These are phyloP conservation scores for Torulaspora indica DNA, from an alignment of 805 yeast species.

Conservation along the genomic window DNA sequence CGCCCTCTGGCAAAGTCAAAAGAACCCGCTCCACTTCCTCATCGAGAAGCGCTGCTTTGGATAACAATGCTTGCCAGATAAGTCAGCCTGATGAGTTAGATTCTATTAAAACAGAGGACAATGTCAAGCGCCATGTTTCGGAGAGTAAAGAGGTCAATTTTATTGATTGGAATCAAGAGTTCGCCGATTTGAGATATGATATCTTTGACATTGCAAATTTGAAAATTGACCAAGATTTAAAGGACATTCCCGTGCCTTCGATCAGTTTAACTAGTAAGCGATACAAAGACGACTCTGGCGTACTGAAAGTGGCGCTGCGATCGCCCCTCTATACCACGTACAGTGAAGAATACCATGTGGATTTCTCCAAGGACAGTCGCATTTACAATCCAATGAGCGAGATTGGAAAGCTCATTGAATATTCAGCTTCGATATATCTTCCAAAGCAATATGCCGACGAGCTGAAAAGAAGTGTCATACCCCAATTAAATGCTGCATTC, in stretches of 20 bases:
- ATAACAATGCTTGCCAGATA: background rate
- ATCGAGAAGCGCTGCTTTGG: background rate
- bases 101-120: background rate
- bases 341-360: conserved; percentile 27
- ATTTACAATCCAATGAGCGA: conserved; percentile 34
- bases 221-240: conserved; percentile 1
- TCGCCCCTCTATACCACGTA: conserved; percentile 24
- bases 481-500: conserved; percentile 25
- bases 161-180: conserved; percentile 15
- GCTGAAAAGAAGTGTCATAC: conserved; percentile 16
- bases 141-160: conserved; percentile 9
- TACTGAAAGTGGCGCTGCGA: conserved; percentile 17
- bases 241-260: conserved; percentile 14
- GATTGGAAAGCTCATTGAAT: conserved; percentile 33
- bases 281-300: conserved; percentile 4
- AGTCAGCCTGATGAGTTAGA: background rate
- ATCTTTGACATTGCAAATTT: conserved; percentile 22
- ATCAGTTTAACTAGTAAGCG: conserved; percentile 14
- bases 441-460: conserved; percentile 18
- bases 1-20: background rate
- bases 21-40: background rate
- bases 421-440: conserved; percentile 23
- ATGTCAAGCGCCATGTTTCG: conserved; percentile 1
- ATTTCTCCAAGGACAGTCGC: conserved; percentile 17
- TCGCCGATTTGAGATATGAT: conserved; percentile 11